Percentiles rank a stretch among this genome's conserved stretches.
phyloP scores from a whole-genome alignment of 306 rosid species.

The Pyrus communis region DNA sequence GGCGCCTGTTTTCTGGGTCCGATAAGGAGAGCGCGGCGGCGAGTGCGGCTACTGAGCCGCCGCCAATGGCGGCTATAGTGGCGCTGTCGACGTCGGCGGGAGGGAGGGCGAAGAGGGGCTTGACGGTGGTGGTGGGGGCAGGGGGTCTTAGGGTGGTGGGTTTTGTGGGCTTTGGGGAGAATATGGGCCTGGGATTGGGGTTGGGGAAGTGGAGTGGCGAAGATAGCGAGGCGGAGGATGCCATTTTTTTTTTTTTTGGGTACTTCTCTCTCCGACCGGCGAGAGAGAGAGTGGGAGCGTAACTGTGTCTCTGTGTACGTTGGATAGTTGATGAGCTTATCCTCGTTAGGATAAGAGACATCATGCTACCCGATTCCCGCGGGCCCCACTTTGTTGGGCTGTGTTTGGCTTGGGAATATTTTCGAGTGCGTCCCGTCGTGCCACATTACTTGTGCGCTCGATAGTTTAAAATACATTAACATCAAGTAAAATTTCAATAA shows the following conservation, averaged over 20 bases:
- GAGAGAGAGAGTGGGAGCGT: not conserved
- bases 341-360: constrained; percentile 36
- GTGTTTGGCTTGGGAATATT: not conserved
- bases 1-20: constrained; percentile 78
- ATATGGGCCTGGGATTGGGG: constrained; percentile 11
- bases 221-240: constrained; percentile 34
- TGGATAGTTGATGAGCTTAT: constrained; percentile 11
- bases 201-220: constrained; percentile 24
- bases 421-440: not conserved
- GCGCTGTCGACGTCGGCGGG: constrained; percentile 59
- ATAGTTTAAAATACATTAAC: too few species aligned
- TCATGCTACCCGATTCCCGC: constrained; percentile 23
- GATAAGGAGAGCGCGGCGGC: constrained; percentile 65
- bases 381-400: constrained; percentile 19
- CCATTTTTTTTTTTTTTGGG: constrained; percentile 17
- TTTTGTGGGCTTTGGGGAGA: constrained; percentile 23
- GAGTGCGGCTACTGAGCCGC: constrained; percentile 64
- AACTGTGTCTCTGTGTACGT: not conserved
- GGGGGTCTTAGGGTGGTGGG: constrained; percentile 23
- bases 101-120: constrained; percentile 45
- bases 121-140: constrained; percentile 32
- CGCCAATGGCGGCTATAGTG: constrained; percentile 61
- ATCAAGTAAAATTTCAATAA: too few species aligned
- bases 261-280: constrained; percentile 11
- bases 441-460: too few species aligned